Conservation (phyloP, 2,329 filamentous ascomycete species). For the Westerdykella ornata region DNA sequence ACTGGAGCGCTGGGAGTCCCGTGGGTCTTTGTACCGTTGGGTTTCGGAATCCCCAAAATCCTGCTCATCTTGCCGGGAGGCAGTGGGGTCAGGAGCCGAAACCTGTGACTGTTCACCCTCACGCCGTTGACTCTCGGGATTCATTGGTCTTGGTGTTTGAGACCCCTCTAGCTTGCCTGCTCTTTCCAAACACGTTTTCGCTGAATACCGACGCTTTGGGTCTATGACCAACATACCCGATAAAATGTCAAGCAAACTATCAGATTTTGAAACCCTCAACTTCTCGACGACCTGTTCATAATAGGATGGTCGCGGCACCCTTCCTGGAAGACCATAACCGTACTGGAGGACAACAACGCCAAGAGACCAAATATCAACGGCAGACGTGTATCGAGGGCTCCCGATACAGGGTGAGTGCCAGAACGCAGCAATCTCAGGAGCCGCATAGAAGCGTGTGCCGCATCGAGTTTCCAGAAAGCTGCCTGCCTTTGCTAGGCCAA, state of each 20-base stretch:
- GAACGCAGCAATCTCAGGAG: conserved; percentile 1
- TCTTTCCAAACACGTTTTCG: conserved; percentile 1
- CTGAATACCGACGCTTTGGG: conserved; percentile 1
- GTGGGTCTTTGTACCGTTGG: neutral
- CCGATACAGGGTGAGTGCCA: neutral
- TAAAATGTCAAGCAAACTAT: conserved; percentile 1
- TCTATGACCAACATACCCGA: conserved; percentile 1
- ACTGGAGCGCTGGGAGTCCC: neutral
- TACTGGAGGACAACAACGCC: conserved; percentile 3
- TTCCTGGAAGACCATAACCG: neutral
- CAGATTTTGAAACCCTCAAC: neutral
- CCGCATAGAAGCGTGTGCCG: conserved; percentile 2
- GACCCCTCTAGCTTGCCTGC: conserved; percentile 1
- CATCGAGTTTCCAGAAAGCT: conserved; percentile 1
- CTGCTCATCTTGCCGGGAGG: neutral
- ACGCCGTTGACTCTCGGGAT: neutral
- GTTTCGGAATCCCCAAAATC: neutral
- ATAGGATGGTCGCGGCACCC: neutral
- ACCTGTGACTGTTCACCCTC: neutral
- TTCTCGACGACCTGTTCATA: neutral
- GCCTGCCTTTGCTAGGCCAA: conserved; percentile 2
- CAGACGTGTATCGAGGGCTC: neutral
- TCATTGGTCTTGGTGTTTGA: conserved; percentile 1
- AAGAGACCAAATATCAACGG: conserved; percentile 4
- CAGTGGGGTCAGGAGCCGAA: neutral